Conservation (phyloP, 495 filamentous ascomycete species). For the Paragyromitra xinjiangensis region DNA sequence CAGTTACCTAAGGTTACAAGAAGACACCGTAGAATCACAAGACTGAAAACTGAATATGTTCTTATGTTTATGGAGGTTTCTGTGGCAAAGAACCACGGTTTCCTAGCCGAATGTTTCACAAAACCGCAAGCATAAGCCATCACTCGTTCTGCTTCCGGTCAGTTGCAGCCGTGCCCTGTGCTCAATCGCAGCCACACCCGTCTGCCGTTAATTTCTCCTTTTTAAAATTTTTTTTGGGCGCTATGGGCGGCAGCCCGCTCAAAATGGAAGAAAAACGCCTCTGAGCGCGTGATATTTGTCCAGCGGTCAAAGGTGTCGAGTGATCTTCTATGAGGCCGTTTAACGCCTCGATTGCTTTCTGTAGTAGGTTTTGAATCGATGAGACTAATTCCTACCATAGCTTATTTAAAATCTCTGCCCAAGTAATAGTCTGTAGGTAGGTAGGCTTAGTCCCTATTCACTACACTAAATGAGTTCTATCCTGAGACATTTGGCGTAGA, state of each 20-base stretch:
- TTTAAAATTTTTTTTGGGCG: neutral
- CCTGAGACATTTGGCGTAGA: neutral
- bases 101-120: constrained; percentile 44
- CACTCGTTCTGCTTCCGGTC: constrained; percentile 32
- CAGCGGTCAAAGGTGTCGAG: neutral
- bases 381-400: neutral
- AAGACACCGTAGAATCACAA: constrained; percentile 19
- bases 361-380: neutral
- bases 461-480: neutral
- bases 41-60: constrained; percentile 21
- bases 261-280: neutral
- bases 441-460: neutral
- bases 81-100: neutral
- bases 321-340: constrained; percentile 19
- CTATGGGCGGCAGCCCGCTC: neutral
- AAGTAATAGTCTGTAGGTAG: neutral
- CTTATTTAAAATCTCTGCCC: neutral
- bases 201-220: neutral
- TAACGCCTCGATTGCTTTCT: neutral
- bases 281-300: neutral
- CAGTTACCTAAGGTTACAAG: constrained; percentile 27
- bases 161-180: constrained; percentile 5
- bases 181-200: neutral
- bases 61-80: neutral
- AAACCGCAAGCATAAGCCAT: constrained; percentile 15